Evolutionary conservation across 768 basidiomycete species (phyloP), one percentile per base, ranked within the genome.

Genomic region (Rhizopogon sp.): DNA sequence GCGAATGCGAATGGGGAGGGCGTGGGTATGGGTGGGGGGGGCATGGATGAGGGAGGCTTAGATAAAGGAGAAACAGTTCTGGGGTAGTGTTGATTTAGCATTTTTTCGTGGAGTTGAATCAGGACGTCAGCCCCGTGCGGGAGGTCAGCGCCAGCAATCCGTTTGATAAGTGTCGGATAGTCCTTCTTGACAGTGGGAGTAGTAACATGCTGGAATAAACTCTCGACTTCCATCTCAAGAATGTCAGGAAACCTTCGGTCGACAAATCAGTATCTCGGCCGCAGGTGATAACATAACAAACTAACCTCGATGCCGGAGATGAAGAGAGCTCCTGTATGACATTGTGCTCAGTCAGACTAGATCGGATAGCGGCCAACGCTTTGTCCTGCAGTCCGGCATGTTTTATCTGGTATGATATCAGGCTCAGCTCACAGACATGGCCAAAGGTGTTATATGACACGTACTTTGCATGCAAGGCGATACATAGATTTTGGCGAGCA

Each of bases 401-500:
- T 4, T 58, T 65, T 6, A 66, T 53, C 67, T 70, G 16, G 8
- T 22, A 49, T 3, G 14, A 20, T 47, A 4, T 33, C 13, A 1
- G 14, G 20, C 22, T 49, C 33, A 37, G 35, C 22, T 14, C 6
- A 43, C 29, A 31, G 5, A 16, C 3, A 16, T 2, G 28, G 22
- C 16, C 46, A 28, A 37, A 13, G 17, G 5, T 37, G 13, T 25
- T 39, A 52, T 11, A 10, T 0, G 14, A 20, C 0, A 50, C 59
- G 31, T 31, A 70, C 73, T 59, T 72, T 71, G 40, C 60, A 56
- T 5, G 73, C 72, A 11, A 74, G 54, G 5, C 73, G 66, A 52
- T 72, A 74, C 67, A 74, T 73, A 1, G 72, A 74, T 41, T 74
- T 74, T 0, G 71, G 68, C 1, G 71, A 73, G 42, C 70, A 72